A percentile compares a stretch with the other conserved stretches of the same genome.
These are phyloP conservation scores for Ramularia endophylla DNA, from an alignment of 2,329 filamentous ascomycete genomes.

Conservation along the genomic window DNA sequence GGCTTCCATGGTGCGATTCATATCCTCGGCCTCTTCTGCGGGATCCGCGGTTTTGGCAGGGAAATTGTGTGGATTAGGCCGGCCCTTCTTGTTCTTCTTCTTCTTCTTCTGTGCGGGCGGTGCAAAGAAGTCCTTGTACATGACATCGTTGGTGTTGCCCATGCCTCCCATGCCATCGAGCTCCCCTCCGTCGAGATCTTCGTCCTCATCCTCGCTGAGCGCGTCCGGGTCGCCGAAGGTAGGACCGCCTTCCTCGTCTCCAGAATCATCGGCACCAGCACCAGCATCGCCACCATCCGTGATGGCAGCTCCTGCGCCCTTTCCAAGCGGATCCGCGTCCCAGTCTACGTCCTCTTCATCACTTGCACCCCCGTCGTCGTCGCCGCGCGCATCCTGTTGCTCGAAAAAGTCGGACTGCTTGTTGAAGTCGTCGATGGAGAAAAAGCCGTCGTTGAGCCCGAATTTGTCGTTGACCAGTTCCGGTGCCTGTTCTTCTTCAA, in stretches of 20 bases:
- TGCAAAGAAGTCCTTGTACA: slow-evolving; percentile 90
- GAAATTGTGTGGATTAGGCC: slow-evolving; percentile 51
- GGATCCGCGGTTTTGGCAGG: slow-evolving; percentile 35
- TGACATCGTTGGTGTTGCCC: slow-evolving; percentile 78
- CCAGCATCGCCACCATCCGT: slow-evolving; percentile 31
- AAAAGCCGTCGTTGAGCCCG: slow-evolving; percentile 94
- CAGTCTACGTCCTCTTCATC: slow-evolving; percentile 88
- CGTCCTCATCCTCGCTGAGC: slow-evolving; percentile 57
- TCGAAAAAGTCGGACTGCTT: slow-evolving; percentile 86
- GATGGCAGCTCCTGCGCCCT: slow-evolving; percentile 28
- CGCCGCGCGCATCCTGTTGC: slow-evolving; percentile 71
- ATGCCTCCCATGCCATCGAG: slow-evolving; percentile 47
- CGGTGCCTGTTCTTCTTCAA: slow-evolving; percentile 45
- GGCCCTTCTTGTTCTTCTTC: slow-evolving; percentile 49
- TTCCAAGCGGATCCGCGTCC: slow-evolving; percentile 66
- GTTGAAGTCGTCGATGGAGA: slow-evolving; percentile 97
- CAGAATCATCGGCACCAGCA: slow-evolving; percentile 30
- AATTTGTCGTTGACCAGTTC: slow-evolving; percentile 67
- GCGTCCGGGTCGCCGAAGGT: slow-evolving; percentile 79
- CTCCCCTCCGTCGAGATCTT: slow-evolving; percentile 53
- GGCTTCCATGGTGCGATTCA: slow-evolving; percentile 77
- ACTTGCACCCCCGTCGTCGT: slow-evolving; percentile 67
- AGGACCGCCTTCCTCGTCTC: slow-evolving; percentile 68
- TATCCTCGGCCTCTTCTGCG: slow-evolving; percentile 55
- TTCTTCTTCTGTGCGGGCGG: slow-evolving; percentile 68